phyloP scores from a whole-genome alignment of 2,329 filamentous ascomycete genomes.

The Plectosphaerella plurivora region DNA sequence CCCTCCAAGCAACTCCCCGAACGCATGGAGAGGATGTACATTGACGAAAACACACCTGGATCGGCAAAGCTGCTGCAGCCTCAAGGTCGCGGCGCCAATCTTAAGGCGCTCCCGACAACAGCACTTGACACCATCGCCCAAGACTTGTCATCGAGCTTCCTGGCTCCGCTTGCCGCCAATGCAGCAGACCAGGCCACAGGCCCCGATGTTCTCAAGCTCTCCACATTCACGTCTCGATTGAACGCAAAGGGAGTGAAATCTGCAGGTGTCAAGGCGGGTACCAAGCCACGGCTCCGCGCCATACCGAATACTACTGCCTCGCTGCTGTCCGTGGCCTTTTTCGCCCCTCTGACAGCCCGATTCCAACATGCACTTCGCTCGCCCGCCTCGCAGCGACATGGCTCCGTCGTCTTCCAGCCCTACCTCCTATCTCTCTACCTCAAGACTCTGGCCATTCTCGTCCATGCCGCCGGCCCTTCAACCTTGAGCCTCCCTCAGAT shows the following conservation, averaged over 20 bases:
- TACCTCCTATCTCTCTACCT: conserved; percentile 75
- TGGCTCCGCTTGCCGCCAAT: conserved; percentile 75
- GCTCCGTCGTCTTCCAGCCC: conserved; percentile 63
- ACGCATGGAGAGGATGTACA: conserved; percentile 69
- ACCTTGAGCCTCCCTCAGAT: conserved; percentile 73
- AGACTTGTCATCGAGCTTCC: conserved; percentile 65
- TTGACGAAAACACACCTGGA: conserved; percentile 21
- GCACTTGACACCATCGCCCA: conserved; percentile 66
- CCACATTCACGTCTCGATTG: conserved; percentile 80
- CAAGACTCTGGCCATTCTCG: conserved; percentile 77
- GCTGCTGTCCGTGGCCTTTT: conserved; percentile 72
- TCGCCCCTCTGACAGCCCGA: conserved; percentile 78
- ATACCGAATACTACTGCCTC: conserved; percentile 75
- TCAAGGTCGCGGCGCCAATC: conserved; percentile 19
- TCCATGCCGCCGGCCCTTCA: conserved; percentile 79
- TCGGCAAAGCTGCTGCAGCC: neutral
- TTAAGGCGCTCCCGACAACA: conserved; percentile 49
- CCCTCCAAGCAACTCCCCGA: conserved; percentile 76
- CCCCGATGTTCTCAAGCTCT: conserved; percentile 80
- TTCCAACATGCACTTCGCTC: conserved; percentile 63
- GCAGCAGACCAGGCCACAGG: conserved; percentile 78
- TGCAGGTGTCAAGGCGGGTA: conserved; percentile 17
- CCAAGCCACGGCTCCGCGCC: conserved; percentile 41
- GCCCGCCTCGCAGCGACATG: conserved; percentile 24
- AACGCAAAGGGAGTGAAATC: conserved; percentile 19